Evolutionary conservation across 257 asterid genomes (phyloP).

Genomic region (Leptodermis oblonga): DNA sequence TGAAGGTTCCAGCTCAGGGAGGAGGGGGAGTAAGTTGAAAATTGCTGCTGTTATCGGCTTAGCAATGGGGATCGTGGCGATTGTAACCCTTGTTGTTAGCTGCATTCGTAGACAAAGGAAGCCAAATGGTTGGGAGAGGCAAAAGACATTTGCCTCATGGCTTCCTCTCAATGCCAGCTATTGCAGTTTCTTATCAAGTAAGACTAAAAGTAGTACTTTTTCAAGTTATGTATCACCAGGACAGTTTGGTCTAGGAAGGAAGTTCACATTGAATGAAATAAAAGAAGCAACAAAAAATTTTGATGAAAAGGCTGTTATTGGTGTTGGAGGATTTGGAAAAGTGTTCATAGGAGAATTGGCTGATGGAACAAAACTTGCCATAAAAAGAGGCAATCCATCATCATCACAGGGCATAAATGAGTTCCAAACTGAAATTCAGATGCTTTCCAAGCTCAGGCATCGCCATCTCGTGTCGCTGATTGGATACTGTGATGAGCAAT

Average conservation of each 20-base stretch:
- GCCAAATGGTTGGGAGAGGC: slow-evolving; percentile 62
- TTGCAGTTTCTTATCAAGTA: slow-evolving; percentile 69
- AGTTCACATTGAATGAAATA: slow-evolving; percentile 58
- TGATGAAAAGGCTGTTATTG: slow-evolving; percentile 60
- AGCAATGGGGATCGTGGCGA: slow-evolving; percentile 35
- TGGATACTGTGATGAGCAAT: slow-evolving; percentile 80
- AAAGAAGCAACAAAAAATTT: slow-evolving; percentile 68
- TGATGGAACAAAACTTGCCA: slow-evolving; percentile 66
- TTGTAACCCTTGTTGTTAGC: slow-evolving; percentile 29
- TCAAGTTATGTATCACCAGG: slow-evolving; percentile 54
- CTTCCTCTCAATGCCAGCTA: slow-evolving; percentile 65
- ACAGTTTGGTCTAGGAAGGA: slow-evolving; percentile 54
- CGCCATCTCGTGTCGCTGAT: slow-evolving; percentile 81
- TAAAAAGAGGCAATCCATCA: slow-evolving; percentile 81
- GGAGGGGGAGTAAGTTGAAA: slow-evolving; percentile 28
- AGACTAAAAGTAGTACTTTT: slow-evolving; percentile 52
- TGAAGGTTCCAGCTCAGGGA: slow-evolving; percentile 19
- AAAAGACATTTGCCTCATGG: slow-evolving; percentile 84
- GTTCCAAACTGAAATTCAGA: slow-evolving; percentile 72
- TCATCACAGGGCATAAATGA: slow-evolving; percentile 89
- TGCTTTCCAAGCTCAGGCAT: slow-evolving; percentile 83
- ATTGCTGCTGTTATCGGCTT: slow-evolving; percentile 49
- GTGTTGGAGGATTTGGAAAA: slow-evolving; percentile 96
- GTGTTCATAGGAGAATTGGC: slow-evolving; percentile 65
- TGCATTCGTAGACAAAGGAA: slow-evolving; percentile 29